Evolutionary conservation across 768 basidiomycete species (phyloP), one percentile per base, ranked within the genome.

Genomic region (Boletus rubroflammeus): DNA sequence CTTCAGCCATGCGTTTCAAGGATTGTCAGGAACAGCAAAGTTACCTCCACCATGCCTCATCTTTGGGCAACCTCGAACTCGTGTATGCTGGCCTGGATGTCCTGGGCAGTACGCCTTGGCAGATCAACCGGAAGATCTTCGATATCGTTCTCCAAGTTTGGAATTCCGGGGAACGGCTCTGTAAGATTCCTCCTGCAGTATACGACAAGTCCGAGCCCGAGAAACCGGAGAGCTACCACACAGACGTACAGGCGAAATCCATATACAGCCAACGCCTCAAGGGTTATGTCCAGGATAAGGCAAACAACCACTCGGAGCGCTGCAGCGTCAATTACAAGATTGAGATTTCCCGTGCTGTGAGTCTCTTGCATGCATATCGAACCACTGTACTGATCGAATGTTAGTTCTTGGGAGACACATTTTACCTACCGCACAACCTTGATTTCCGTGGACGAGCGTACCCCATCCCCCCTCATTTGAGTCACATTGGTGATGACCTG

Each of bases 371-470:
- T 43, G 40, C 28, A 42, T 25, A 50, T 40, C 36, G 39, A 40
- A 36, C 6, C 26, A 41, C 14, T 6, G 31, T 54, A 36, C 44
- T 57, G 23, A 54, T 43, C 8, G 10, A 38, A 54, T 3, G 26
- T 3, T 54, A 92, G 86, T 97, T 95, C 79, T 75, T 95, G 47
- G 83, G 84, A 51, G 96, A 97, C 61, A 83, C 75, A 0, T 86
- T 98, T 68, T 98, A 93, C 72, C 78, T 95, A 47, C 95, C 96
- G 0, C 96, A 98, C 71, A 98, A 97, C 70, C 76, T 98, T 62
- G 97, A 99, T 72, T 99, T 98, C 79, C 85, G 96, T 55, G 97
- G 97, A 8, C 87, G 96, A 49, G 93, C 96, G 0, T 99, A 99
- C 67, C 96, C 97, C 11, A 86, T 97, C 40, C 95, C 96, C 1